Conservation (phyloP, 225 moss, liverwort and hornwort genomes). For the Rhytidiadelphus loreus region DNA sequence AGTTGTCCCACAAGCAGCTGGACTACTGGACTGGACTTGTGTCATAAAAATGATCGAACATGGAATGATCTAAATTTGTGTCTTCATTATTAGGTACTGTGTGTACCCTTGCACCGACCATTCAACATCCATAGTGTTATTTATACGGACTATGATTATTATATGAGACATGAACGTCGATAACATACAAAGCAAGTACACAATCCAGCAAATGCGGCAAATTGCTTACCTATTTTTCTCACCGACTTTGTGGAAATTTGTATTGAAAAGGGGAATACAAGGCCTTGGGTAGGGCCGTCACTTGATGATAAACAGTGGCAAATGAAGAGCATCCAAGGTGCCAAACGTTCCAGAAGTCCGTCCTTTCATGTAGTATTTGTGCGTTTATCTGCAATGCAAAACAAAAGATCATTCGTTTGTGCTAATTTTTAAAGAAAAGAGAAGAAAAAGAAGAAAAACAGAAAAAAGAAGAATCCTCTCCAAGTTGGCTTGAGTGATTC, state of each 20-base stretch:
- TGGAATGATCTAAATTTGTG: conserved; percentile 11
- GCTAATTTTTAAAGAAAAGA: no score
- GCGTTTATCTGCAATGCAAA: background rate
- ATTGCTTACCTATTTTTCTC: background rate
- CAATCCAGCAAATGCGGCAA: background rate
- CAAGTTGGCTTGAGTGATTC: background rate
- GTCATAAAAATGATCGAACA: conserved; percentile 5
- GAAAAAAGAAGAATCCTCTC: background rate
- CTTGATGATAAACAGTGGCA: background rate
- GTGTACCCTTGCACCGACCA: conserved; percentile 15
- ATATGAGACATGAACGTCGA: background rate
- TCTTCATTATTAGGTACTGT: background rate
- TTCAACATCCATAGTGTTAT: background rate
- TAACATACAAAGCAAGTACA: background rate
- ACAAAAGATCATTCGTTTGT: background rate
- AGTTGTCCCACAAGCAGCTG: background rate
- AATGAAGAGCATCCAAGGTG: conserved; percentile 5
- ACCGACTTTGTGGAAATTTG: background rate
- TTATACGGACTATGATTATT: background rate
- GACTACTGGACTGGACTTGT: background rate
- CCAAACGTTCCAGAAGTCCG: background rate
- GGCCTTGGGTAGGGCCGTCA: background rate
- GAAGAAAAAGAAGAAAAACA: no score
- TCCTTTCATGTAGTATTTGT: background rate
- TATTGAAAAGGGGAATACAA: background rate